Evolutionary conservation across 2,329 filamentous ascomycete species (phyloP), one percentile per base, ranked within the genome.

Genomic region (Xylaria sp.): DNA sequence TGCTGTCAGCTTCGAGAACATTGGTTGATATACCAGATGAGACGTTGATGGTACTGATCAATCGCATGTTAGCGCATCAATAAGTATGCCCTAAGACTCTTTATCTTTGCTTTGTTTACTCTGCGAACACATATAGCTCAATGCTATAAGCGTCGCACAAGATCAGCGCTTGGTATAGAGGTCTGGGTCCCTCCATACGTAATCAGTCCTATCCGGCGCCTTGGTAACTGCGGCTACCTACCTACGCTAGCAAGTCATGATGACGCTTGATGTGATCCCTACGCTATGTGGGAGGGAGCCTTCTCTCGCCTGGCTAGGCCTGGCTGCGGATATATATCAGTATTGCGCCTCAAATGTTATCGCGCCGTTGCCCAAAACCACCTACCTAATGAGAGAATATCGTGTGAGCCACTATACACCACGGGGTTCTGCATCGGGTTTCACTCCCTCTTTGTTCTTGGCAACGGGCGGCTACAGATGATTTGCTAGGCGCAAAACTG

Each of bases 1-100:
- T 68, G 48, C 63, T 20, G 46, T 59, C 65, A 63, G 65, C 65
- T 46, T 54, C 28, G 46, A 63, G 23, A 59, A 48, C n/a, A 68
- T 55, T 61, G 62, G 62, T 32, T 12, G 41, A 41, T 51, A 41
- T 51, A 61, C 25, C 25, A 48, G 41, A 51, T 9, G 20, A 54
- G n/a, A 51, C 39, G 20, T 20, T 32, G 28, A 55, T 44, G 23
- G 23, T 20, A 39, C 18, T 37, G 37, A 9, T 61, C 20, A 52
- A 51, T 18, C 32, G 7, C 13, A 37, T 25, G n/a, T 25, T 32
- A 32, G 37, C 54, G 65, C 25, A 18, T 39, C 25, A 59, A 48
- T 55, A 39, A 23, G 10, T 25, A 39, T 32, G 37, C 55, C 44
- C 32, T 18, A 37, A 10, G 15, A 60, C 44, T 54, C 34, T 37